Percentiles rank a stretch among this genome's conserved stretches.
Evolutionary conservation across 306 rosid genomes (phyloP).

Genomic region (Sesbania bispinosa): DNA sequence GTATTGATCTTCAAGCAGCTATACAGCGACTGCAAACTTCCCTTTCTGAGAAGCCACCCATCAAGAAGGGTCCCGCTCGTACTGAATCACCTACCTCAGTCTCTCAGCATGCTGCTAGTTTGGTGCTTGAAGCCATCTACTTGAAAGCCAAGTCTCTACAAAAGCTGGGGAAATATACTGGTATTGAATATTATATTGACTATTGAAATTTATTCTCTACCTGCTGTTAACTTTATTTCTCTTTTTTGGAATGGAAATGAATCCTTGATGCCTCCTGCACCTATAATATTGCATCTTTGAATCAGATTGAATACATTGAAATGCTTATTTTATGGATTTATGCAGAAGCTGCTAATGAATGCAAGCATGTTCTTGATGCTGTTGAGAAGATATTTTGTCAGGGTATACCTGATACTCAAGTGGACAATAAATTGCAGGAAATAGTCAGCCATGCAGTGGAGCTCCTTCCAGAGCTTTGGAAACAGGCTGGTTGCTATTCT

Average conservation of each 20-base stretch:
- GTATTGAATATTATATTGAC: slow-evolving; percentile 45
- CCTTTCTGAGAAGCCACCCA: slow-evolving; percentile 48
- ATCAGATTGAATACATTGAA: slow-evolving; percentile 11
- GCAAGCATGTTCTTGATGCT: slow-evolving; percentile 70
- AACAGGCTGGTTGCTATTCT: slow-evolving; percentile 54
- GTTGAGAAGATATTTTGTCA: slow-evolving; percentile 74
- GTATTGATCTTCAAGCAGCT: slow-evolving; percentile 81
- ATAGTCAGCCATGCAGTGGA: slow-evolving; percentile 75
- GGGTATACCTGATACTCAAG: slow-evolving; percentile 79
- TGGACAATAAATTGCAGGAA: slow-evolving; percentile 79
- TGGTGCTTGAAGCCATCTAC: slow-evolving; percentile 93
- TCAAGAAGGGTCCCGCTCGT: slow-evolving; percentile 57
- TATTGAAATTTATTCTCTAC: slow-evolving; percentile 8
- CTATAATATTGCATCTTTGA: not conserved
- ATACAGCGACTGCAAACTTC: slow-evolving; percentile 73
- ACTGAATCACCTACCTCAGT: slow-evolving; percentile 56
- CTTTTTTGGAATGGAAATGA: slow-evolving; percentile 10
- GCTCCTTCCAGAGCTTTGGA: slow-evolving; percentile 95
- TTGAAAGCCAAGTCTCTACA: slow-evolving; percentile 83
- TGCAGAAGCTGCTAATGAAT: slow-evolving; percentile 85
- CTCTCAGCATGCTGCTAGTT: slow-evolving; percentile 79
- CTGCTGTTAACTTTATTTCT: not conserved
- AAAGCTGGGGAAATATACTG: slow-evolving; percentile 62
- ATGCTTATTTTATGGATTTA: slow-evolving; percentile 29
- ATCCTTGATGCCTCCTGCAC: not conserved